These are phyloP conservation scores for Hygrocybe coccinea DNA, from an alignment of 768 basidiomycete genomes.

Conservation along the genomic window DNA sequence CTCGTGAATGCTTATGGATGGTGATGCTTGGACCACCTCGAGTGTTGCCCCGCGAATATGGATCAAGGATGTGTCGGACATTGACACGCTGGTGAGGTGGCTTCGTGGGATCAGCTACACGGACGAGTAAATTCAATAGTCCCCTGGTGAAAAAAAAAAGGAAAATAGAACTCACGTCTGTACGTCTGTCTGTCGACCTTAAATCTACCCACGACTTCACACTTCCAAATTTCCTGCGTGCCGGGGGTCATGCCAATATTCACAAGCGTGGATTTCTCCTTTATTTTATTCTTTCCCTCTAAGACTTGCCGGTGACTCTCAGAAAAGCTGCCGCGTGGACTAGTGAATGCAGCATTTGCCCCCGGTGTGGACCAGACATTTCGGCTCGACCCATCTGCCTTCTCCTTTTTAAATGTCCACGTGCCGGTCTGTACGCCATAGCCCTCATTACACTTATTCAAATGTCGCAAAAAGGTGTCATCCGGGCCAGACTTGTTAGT, in stretches of 20 bases:
- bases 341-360: neutral
- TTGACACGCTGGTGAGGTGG: conserved; percentile 66
- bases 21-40: conserved; percentile 57
- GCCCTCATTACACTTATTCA: conserved; percentile 42
- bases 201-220: conserved; percentile 57
- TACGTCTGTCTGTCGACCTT: conserved; percentile 50
- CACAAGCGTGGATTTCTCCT: conserved; percentile 14
- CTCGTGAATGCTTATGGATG: conserved; percentile 80
- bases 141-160: neutral
- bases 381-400: conserved; percentile 18
- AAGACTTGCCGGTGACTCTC: conserved; percentile 22
- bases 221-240: conserved; percentile 64
- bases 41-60: conserved; percentile 37
- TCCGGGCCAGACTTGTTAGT: conserved; percentile 36
- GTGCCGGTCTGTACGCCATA: conserved; percentile 41
- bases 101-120: conserved; percentile 50
- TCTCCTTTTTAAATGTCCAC: conserved; percentile 61
- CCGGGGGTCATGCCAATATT: conserved; percentile 50
- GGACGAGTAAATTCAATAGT: conserved; percentile 3
- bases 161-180: conserved; percentile 29
- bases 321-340: conserved; percentile 1
- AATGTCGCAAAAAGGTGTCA: conserved; percentile 40
- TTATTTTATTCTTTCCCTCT: conserved; percentile 10
- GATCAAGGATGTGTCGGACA: conserved; percentile 51
- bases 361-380: neutral